Evolutionary conservation across 768 basidiomycete species (phyloP).

Genomic region (Rhodotorula graminis): DNA sequence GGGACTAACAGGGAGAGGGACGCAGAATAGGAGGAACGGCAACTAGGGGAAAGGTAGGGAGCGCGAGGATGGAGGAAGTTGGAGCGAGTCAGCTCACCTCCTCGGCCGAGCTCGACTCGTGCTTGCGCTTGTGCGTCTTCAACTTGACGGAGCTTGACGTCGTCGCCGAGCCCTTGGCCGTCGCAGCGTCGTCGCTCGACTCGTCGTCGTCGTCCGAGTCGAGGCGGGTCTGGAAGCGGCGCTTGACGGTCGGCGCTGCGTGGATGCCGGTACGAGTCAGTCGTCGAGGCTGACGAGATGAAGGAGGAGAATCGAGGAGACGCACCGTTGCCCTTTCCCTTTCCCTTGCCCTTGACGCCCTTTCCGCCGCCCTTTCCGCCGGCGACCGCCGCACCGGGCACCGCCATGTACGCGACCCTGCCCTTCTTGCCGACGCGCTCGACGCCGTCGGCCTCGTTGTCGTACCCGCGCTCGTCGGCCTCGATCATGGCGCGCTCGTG

Average conservation of each 20-base stretch:
- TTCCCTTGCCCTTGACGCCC: too few relatives aligned
- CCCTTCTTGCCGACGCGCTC: slow-evolving; percentile 3
- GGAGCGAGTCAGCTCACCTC: not conserved
- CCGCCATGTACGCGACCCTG: not conserved
- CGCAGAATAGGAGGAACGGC: too few relatives aligned
- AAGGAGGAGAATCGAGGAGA: too few relatives aligned
- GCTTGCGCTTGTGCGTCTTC: not conserved
- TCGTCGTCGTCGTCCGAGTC: not conserved
- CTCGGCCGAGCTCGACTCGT: not conserved
- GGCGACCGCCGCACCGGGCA: not conserved
- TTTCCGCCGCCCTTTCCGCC: not conserved
- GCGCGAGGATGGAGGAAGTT: not conserved
- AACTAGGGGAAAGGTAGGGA: too few relatives aligned
- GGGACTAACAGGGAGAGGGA: too few relatives aligned
- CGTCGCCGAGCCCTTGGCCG: not conserved
- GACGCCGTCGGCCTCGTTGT: not conserved
- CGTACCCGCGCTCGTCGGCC: not conserved
- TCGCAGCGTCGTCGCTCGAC: not conserved
- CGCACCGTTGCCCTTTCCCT: not conserved
- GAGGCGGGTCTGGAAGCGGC: not conserved
- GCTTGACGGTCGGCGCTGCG: not conserved
- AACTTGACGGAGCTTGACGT: not conserved
- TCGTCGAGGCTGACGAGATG: too few relatives aligned
- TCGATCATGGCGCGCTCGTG: slow-evolving; percentile 7
- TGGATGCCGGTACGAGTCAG: not conserved